Percentiles rank a stretch among this genome's conserved stretches.
These are phyloP conservation scores for Lumnitzera racemosa DNA, from an alignment of 345 rosid genomes.

Conservation along the genomic window DNA sequence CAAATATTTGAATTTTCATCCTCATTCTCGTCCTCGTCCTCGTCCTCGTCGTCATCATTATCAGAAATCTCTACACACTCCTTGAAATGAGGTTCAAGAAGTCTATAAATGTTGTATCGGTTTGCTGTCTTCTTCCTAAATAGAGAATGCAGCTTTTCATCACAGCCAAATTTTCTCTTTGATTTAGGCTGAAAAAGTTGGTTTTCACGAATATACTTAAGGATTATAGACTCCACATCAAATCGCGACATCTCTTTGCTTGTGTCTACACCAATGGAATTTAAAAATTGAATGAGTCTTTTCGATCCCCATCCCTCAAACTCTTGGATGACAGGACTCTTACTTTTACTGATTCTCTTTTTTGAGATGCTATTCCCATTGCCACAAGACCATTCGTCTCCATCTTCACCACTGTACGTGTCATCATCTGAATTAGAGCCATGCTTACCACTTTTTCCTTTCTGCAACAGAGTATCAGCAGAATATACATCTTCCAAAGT, in stretches of 20 bases:
- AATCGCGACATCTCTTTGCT: constrained; percentile 22
- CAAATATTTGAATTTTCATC: background rate
- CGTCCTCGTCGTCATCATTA: constrained; percentile 18
- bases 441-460: constrained; percentile 3
- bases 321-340: constrained; percentile 13
- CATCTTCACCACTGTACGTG: constrained; percentile 11
- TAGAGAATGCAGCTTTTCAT: constrained; percentile 31
- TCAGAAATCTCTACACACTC: constrained; percentile 23
- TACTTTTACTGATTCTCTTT: constrained; percentile 6
- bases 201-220: constrained; percentile 25
- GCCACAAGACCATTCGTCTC: constrained; percentile 6
- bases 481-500: constrained; percentile 20
- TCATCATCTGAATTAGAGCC: constrained; percentile 8
- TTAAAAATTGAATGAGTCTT: constrained; percentile 33
- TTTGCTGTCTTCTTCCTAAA: constrained; percentile 31
- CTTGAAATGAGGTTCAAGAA: constrained; percentile 29
- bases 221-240: constrained; percentile 24
- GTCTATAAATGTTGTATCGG: constrained; percentile 23
- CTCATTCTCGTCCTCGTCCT: constrained; percentile 2
- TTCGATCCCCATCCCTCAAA: constrained; percentile 50
- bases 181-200: constrained; percentile 28
- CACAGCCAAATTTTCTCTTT: constrained; percentile 36
- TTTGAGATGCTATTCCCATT: background rate
- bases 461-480: constrained; percentile 20
- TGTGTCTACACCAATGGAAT: constrained; percentile 30